phyloP scores from a whole-genome alignment of 1,284 basidiomycete species.

The Gymnopus androsaceus region DNA sequence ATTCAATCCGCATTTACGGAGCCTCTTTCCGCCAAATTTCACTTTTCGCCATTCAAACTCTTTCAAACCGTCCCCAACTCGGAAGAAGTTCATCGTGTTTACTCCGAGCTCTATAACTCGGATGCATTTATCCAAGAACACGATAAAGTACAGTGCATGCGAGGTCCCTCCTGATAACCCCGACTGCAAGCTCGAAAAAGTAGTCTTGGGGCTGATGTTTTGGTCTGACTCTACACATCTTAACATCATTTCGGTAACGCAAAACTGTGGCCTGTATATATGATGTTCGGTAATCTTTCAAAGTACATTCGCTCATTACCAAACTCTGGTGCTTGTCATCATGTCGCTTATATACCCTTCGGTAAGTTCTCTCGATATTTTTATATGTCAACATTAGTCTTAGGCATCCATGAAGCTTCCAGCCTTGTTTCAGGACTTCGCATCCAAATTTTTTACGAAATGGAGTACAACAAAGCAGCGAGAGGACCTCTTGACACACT shows the following conservation, averaged over 20 bases:
- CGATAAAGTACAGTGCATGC: conserved; percentile 1
- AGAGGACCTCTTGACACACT: conserved; percentile 25
- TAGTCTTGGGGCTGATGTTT: conserved; percentile 29
- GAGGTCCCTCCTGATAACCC: not conserved
- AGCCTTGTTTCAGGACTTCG: not conserved
- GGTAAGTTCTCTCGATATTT: conserved; percentile 1
- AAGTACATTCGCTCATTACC: conserved; percentile 31
- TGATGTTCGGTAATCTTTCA: conserved; percentile 34
- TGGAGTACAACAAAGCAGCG: not conserved
- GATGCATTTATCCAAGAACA: conserved; percentile 8
- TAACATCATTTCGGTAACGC: conserved; percentile 34
- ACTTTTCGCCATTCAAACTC: conserved; percentile 34
- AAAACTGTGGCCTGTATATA: conserved; percentile 35
- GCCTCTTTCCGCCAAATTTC: conserved; percentile 26
- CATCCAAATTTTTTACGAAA: not conserved
- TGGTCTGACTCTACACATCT: conserved; percentile 37
- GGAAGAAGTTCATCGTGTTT: not conserved
- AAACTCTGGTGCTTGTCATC: conserved; percentile 26
- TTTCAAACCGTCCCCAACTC: not conserved
- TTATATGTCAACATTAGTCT: too few relatives aligned
- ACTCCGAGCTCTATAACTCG: conserved; percentile 10
- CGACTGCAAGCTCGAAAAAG: conserved; percentile 13
- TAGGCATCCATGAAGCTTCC: not conserved
- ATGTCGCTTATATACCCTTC: conserved; percentile 34
- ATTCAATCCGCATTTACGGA: conserved; percentile 29